Evolutionary conservation across 371 early-diverging fungal genomes (phyloP).

Genomic region (Lichtheimia corymbifera): DNA sequence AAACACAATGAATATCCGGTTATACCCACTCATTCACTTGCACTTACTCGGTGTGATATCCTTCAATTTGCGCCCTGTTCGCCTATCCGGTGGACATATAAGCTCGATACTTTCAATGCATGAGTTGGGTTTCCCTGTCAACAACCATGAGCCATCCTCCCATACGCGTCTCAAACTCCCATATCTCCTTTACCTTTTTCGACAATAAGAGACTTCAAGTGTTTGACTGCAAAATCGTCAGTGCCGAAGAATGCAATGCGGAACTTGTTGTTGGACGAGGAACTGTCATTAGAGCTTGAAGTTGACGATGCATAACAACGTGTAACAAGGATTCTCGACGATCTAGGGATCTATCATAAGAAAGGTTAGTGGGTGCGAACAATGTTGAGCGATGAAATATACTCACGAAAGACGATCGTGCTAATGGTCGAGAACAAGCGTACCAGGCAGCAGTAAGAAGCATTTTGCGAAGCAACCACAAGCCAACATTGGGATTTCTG

Average conservation of each 20-base stretch:
- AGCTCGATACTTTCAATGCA: conserved; percentile 60
- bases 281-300: too few relatives aligned
- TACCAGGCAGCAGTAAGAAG: too few relatives aligned
- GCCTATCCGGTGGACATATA: conserved; percentile 68
- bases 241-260: conserved; percentile 82
- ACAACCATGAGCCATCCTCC: background rate
- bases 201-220: conserved; percentile 59
- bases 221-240: conserved; percentile 75
- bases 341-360: too few relatives aligned
- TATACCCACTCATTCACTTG: background rate
- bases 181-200: conserved; percentile 41
- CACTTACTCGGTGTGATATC: conserved; percentile 39
- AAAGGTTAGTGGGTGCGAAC: too few relatives aligned
- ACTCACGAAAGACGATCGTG: too few relatives aligned
- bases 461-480: too few relatives aligned
- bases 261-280: conserved; percentile 15
- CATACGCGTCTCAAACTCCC: background rate
- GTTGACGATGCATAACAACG: too few relatives aligned
- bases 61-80: conserved; percentile 45
- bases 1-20: background rate
- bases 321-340: too few relatives aligned
- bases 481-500: too few relatives aligned
- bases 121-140: background rate
- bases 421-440: too few relatives aligned
- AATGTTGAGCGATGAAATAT: too few relatives aligned